phyloP scores from a whole-genome alignment of 2,329 filamentous ascomycete genomes.

The Thielaviopsis cerberus region DNA sequence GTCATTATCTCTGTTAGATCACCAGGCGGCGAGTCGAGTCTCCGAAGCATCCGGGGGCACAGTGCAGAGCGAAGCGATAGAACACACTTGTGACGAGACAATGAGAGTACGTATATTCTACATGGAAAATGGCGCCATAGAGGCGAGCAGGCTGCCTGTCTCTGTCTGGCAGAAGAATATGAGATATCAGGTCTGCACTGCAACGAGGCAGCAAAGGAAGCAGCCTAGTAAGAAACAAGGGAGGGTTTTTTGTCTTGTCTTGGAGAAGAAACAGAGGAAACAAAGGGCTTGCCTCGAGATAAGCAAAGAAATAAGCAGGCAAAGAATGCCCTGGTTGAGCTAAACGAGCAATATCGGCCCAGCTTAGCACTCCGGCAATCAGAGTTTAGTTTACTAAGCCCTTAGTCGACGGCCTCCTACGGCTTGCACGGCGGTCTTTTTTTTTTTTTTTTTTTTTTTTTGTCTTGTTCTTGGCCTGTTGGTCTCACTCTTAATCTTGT shows the following conservation, averaged over 20 bases:
- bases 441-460: not conserved
- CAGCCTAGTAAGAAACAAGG: not conserved
- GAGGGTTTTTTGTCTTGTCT: not conserved
- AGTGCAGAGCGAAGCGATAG: not conserved
- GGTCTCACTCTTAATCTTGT: too few species aligned
- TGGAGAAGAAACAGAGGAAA: not conserved
- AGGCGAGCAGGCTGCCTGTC: conserved; percentile 5
- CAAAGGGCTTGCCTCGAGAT: not conserved
- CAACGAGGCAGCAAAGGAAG: not conserved
- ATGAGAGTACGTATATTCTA: too few species aligned
- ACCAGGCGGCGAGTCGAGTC: too few species aligned
- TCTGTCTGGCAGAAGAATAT: conserved; percentile 3
- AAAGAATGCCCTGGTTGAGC: too few species aligned
- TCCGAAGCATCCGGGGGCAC: not conserved
- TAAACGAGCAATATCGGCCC: too few species aligned
- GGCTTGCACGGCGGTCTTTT: not conserved
- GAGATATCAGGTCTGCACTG: not conserved
- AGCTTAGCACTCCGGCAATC: too few species aligned
- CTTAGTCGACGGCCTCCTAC: not conserved
- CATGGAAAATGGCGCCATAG: not conserved
- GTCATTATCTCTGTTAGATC: too few species aligned
- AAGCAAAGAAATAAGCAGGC: not conserved
- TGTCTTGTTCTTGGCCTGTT: not conserved
- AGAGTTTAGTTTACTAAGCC: too few species aligned
- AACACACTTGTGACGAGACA: too few species aligned